Conservation (phyloP, 768 basidiomycete species). For the Exidia glandulosa region DNA sequence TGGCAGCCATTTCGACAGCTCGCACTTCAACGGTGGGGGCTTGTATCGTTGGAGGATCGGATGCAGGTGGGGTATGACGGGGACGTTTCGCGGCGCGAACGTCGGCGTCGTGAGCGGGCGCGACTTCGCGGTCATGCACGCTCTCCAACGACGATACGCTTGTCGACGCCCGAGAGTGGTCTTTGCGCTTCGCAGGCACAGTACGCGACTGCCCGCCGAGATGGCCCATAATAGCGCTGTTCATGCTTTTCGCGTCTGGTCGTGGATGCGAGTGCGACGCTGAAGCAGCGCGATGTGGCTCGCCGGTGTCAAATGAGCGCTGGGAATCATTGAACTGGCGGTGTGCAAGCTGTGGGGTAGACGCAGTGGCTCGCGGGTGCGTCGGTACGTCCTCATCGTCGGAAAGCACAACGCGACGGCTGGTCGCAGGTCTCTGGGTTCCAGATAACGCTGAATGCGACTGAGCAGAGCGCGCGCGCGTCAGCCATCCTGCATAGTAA, state of each 20-base stretch:
- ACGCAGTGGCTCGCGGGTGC: not conserved
- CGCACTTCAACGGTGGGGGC: not conserved
- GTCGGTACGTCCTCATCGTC: not conserved
- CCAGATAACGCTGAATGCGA: too few species aligned
- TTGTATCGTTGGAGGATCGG: not conserved
- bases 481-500: too few species aligned
- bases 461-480: too few species aligned
- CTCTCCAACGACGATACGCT: not conserved
- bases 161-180: not conserved
- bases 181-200: not conserved
- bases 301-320: not conserved
- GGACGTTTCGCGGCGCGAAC: not conserved
- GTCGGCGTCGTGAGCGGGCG: not conserved
- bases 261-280: not conserved
- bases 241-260: not conserved
- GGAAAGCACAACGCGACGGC: not conserved
- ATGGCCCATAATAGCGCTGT: not conserved
- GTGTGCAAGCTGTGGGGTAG: not conserved
- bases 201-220: not conserved
- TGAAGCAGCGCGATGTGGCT: not conserved
- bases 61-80: not conserved
- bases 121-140: not conserved
- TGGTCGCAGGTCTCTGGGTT: not conserved
- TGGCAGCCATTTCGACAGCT: not conserved
- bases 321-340: not conserved